Evolutionary conservation across 805 yeast genomes (phyloP), one percentile per base, ranked within the genome.

Genomic region (Wickerhamiella nectarea): DNA sequence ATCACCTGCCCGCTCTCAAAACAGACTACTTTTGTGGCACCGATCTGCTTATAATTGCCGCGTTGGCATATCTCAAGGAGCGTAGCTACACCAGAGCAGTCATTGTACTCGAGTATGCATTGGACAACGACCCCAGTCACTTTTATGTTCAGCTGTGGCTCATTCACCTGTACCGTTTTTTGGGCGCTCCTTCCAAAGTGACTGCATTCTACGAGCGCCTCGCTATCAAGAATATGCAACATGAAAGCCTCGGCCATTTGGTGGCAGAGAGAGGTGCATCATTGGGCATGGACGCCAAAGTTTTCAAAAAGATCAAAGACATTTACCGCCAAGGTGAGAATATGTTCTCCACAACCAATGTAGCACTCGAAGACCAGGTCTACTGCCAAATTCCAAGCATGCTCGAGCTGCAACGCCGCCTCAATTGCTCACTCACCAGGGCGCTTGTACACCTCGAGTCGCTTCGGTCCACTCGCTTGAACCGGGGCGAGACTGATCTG

Each of bases 101-200:
- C 8, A 52, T 72, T 1, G 58, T 80, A 4, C 61, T 87, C n/a
- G 85, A 81, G 53, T 58, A 66, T 14, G 73, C 78, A 2, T 62
- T 71, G 10, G 37, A 52, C 7, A 56, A 62, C 7, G 94, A 86
- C 56, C 70, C 71, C n/a, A 75, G 78, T 48, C 87, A 87, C 55
- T 83, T 76, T 56, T 78, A 76, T 52, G 63, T 82, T 17, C 69
- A 76, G 43, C 60, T 83, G 7, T 82, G 91, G 87, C 63, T 86
- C 28, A 68, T 81, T 39, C 68, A 74, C 24, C 56, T 84, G 2
- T 82, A 80, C 58, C 65, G 72, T 12, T 55, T 68, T 15, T 54
- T 84, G 7, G 85, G 85, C 39, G 64, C 75, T 8, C 66, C 66
- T 25, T 56, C 70, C 1, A 58, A 66, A 34, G 78, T 87, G 0